These are phyloP conservation scores for Ustilago curta DNA, from an alignment of 1,284 basidiomycete genomes.

Conservation along the genomic window DNA sequence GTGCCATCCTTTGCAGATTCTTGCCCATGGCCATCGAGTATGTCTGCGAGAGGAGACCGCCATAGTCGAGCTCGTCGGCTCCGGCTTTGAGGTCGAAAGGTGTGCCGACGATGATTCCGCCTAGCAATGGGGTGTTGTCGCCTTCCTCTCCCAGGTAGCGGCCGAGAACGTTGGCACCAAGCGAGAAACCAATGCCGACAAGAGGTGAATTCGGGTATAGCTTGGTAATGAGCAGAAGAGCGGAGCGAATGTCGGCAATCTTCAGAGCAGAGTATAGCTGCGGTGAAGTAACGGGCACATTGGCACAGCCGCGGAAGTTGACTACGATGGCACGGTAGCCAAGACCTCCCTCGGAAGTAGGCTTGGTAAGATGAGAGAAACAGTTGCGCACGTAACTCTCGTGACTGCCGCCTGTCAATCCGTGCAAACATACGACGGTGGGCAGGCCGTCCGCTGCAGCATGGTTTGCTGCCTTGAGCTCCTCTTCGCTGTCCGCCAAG, in stretches of 20 bases:
- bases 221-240: slow-evolving; percentile 80
- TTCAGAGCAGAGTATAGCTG: slow-evolving; percentile 84
- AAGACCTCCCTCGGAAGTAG: slow-evolving; percentile 67
- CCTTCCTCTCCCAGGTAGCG: slow-evolving; percentile 91
- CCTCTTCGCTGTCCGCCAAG: slow-evolving; percentile 35
- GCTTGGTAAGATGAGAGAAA: slow-evolving; percentile 58
- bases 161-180: slow-evolving; percentile 92
- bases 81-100: slow-evolving; percentile 78
- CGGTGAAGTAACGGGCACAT: slow-evolving; percentile 77
- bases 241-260: slow-evolving; percentile 86
- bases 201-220: slow-evolving; percentile 84
- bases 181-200: slow-evolving; percentile 89
- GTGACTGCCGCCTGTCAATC: slow-evolving; percentile 66
- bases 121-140: slow-evolving; percentile 77
- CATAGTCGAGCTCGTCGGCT: slow-evolving; percentile 73
- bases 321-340: slow-evolving; percentile 73
- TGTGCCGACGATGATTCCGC: slow-evolving; percentile 80
- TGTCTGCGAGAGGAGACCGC: slow-evolving; percentile 75
- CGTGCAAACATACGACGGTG: slow-evolving; percentile 65
- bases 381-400: slow-evolving; percentile 66
- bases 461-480: slow-evolving; percentile 25
- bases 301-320: slow-evolving; percentile 89
- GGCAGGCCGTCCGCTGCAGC: slow-evolving; percentile 36
- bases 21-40: slow-evolving; percentile 86
- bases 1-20: slow-evolving; percentile 75